These are phyloP conservation scores for Lonicera japonica DNA, from an alignment of 129 eudicot genomes.

Conservation along the genomic window DNA sequence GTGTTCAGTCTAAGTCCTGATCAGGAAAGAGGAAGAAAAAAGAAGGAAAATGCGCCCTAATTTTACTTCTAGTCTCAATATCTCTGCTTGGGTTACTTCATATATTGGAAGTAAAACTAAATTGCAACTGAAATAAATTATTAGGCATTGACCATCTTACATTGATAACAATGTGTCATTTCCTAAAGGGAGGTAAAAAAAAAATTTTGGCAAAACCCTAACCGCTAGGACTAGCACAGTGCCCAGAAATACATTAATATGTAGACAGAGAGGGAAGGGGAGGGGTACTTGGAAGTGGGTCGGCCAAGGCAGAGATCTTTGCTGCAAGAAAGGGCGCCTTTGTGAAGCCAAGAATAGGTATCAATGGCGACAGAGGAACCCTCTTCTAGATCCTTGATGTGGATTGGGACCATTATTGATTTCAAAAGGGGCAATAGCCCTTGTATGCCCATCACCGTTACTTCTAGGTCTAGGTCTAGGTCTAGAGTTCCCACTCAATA, in stretches of 20 bases:
- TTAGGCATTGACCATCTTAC: not conserved
- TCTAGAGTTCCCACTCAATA: too few relatives aligned
- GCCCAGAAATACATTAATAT: not conserved
- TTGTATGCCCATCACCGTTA: constrained; percentile 59
- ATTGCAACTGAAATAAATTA: not conserved
- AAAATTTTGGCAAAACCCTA: not conserved
- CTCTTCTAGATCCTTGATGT: constrained; percentile 65
- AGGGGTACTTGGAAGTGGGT: constrained; percentile 67
- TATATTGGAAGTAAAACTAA: too few relatives aligned
- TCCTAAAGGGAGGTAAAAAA: not conserved
- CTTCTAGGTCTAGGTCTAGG: too few relatives aligned
- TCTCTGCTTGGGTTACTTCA: too few relatives aligned
- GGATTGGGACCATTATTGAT: constrained; percentile 79
- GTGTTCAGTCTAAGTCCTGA: too few relatives aligned
- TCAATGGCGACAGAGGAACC: constrained; percentile 89
- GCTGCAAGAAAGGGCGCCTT: constrained; percentile 96
- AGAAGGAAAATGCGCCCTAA: not conserved
- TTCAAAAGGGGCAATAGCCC: constrained; percentile 86
- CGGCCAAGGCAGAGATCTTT: constrained; percentile 71
- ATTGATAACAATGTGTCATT: not conserved
- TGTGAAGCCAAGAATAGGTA: constrained; percentile 98
- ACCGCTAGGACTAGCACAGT: too few relatives aligned
- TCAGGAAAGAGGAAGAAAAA: too few relatives aligned
- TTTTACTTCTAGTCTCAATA: too few relatives aligned
- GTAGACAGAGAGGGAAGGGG: constrained; percentile 1